Evolutionary conservation across 345 rosid species (phyloP), one percentile per base, ranked within the genome.

Genomic region (Populus pruinosa): DNA sequence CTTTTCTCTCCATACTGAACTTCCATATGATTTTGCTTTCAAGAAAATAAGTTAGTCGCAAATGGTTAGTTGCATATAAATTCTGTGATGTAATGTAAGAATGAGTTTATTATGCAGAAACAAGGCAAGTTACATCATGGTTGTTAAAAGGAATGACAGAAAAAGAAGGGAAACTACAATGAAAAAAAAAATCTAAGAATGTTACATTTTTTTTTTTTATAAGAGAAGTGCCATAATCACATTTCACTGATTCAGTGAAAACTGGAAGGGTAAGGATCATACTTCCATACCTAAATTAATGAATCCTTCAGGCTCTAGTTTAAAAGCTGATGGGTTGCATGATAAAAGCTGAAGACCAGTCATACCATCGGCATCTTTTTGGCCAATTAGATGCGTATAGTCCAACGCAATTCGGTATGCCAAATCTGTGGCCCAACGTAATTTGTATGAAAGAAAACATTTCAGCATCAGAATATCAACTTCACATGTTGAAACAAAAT

Each of bases 291-390:
- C 67, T 2, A 36, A 56, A 64, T 49, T 35, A 56, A 21, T 56
- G 66, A 72, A 72, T 56, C 75, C 75, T 8, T 55, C 66, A 5
- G 13, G 17, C 5, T 18, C 31, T 16, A 6, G n/a, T 56, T 55
- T 31, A 56, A 72, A 72, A 55, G 75, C 49, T 55, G 75, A 72
- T 35, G 31, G 66, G 13, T 55, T 44, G n/a, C 67, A 72, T 20
- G 75, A 36, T 18, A 72, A 64, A 33, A 72, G 65, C 18, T 72
- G 75, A 21, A 72, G 75, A 25, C 27, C 29, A 56, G 66, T 72
- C 67, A 55, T 72, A 17, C 65, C 47, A 35, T 72, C 75, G 9
- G 5, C 21, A 14, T 72, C 75, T n/a, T 55, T 55, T 72, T 72
- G 44, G 20, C 65, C 75, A 21, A 72, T 36, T 36, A 72, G 56